Evolutionary conservation across 148 eudicot genomes (phyloP), one percentile per base, ranked within the genome.

Genomic region (Rhododendron williamsianum): DNA sequence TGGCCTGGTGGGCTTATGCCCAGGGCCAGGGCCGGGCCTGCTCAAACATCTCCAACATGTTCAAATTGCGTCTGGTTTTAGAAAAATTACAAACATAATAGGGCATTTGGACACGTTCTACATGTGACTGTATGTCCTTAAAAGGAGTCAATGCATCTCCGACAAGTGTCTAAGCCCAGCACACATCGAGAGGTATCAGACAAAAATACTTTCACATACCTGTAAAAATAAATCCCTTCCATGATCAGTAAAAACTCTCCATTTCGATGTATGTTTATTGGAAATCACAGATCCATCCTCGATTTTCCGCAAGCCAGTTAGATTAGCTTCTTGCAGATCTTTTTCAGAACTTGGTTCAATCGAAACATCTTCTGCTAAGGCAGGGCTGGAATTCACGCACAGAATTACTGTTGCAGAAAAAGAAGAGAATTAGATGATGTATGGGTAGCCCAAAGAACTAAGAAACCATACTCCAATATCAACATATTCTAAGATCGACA

Each of bases 201-300:
- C 6, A 74, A 63, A 81, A 21, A 23, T 18, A 19, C 82, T 91
- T 21, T 21, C n/a, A 21, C 21, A 21, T 58, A 87, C 99, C 93
- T 94, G 90, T 84, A 90, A 51, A 84, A 95, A 95, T 23, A 78
- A 89, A 36, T 97, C 98, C 86, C 96, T 89, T 83, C 95, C 99
- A 25, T 82, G 90, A 87, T 97, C 99, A 1, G 99, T 97, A 85
- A 90, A 97, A 87, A 97, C 84, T 87, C 98, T 93, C 99, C 98
- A 97, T 90, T 97, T 97, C 10, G 96, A 90, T 46, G 99, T 95
- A 89, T 97, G 99, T 85, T 91, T 90, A 82, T 97, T 97, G 72
- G 98, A 95, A 87, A 94, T 81, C 71, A 93, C 91, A 18, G 99
- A 95, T 25, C 94, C 98, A 90, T 95, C 99, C 87, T 97, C 98